Evolutionary conservation across 2,329 filamentous ascomycete species (phyloP).

Genomic region (Passalora sequoiae): DNA sequence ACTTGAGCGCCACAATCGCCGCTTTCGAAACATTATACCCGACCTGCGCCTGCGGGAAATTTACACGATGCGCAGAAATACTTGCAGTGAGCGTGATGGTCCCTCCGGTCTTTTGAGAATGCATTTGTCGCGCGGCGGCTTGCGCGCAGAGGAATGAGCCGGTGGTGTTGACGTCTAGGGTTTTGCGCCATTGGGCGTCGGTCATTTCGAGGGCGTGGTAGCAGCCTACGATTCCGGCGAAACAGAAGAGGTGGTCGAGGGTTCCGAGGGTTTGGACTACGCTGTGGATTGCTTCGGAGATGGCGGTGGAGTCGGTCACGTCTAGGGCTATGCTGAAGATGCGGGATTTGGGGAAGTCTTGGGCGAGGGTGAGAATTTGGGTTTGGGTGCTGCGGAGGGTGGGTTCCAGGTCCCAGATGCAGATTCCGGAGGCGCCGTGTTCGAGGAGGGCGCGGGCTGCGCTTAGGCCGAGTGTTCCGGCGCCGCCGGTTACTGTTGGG

Average conservation of each 20-base stretch:
- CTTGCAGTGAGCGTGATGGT: slow-evolving; percentile 62
- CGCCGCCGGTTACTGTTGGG: slow-evolving; percentile 57
- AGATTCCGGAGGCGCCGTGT: slow-evolving; percentile 57
- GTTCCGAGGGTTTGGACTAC: slow-evolving; percentile 44
- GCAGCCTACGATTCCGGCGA: slow-evolving; percentile 64
- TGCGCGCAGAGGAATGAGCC: slow-evolving; percentile 67
- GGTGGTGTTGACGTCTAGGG: slow-evolving; percentile 67
- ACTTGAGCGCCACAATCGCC: slow-evolving; percentile 58
- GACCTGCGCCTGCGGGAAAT: slow-evolving; percentile 66
- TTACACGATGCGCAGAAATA: slow-evolving; percentile 64
- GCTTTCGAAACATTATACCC: slow-evolving; percentile 71
- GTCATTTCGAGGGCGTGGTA: slow-evolving; percentile 57
- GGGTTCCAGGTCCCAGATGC: slow-evolving; percentile 56
- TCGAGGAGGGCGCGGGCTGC: slow-evolving; percentile 61
- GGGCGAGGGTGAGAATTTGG: slow-evolving; percentile 44
- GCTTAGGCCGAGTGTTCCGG: slow-evolving; percentile 58
- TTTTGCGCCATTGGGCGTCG: slow-evolving; percentile 55
- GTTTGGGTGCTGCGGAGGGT: slow-evolving; percentile 37
- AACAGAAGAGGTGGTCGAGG: slow-evolving; percentile 56
- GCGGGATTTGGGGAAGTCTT: slow-evolving; percentile 51
- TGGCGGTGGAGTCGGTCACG: slow-evolving; percentile 51
- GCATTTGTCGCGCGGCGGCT: slow-evolving; percentile 56
- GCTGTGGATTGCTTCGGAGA: slow-evolving; percentile 42
- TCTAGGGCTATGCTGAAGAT: slow-evolving; percentile 53
- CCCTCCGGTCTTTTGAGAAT: slow-evolving; percentile 48